phyloP scores from a whole-genome alignment of 192 early-diverging fungal genomes.

The Pilobolus umbonatus region DNA sequence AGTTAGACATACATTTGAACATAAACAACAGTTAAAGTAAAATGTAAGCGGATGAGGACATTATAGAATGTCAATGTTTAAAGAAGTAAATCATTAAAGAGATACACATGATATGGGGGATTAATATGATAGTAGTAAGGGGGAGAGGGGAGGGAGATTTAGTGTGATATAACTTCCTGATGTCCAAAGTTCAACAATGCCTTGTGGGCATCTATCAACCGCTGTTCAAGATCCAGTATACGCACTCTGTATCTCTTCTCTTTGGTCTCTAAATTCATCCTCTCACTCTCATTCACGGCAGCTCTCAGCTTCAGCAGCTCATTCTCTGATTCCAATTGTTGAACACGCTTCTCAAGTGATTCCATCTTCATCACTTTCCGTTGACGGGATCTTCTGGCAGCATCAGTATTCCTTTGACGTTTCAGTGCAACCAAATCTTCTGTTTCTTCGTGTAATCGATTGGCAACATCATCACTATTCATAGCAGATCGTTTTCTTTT shows the following conservation, averaged over 20 bases:
- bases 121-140: too few relatives aligned
- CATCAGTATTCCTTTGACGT: constrained; percentile 67
- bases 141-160: too few relatives aligned
- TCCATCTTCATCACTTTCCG: constrained; percentile 73
- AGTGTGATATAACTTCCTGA: too few relatives aligned
- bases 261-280: constrained; percentile 28
- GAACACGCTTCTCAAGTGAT: constrained; percentile 68
- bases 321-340: constrained; percentile 70
- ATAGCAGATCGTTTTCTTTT: not conserved
- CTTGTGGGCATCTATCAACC: constrained; percentile 41
- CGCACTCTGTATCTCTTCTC: constrained; percentile 34
- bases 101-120: too few relatives aligned
- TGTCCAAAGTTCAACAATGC: constrained; percentile 27
- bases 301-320: constrained; percentile 48
- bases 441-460: not conserved
- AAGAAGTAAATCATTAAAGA: too few relatives aligned
- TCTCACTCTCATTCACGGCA: constrained; percentile 44
- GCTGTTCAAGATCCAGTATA: constrained; percentile 37
- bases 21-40: too few relatives aligned
- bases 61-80: too few relatives aligned
- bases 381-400: constrained; percentile 84
- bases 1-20: too few relatives aligned
- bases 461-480: not conserved
- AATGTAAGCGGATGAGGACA: too few relatives aligned
- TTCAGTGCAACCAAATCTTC: constrained; percentile 2